Percentiles rank a stretch among this genome's conserved stretches.
These are phyloP conservation scores for Phytophthora citrophthora DNA, from an alignment of 352 stramenopile species.

Conservation along the genomic window DNA sequence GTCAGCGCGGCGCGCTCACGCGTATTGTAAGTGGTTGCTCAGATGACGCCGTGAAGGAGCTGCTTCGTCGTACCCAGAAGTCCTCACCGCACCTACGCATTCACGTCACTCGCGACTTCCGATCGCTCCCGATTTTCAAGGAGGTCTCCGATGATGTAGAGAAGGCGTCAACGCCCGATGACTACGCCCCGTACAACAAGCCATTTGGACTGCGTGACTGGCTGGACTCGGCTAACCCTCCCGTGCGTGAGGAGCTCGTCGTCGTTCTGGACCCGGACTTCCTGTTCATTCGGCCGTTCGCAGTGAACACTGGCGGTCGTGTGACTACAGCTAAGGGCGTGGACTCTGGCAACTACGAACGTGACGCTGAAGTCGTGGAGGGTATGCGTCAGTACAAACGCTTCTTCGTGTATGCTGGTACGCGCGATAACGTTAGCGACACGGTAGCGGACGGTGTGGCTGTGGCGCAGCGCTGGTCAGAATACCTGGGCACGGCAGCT, in stretches of 20 bases:
- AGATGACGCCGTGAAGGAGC: slow-evolving; percentile 42
- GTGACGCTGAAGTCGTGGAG: slow-evolving; percentile 67
- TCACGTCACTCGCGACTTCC: slow-evolving; percentile 65
- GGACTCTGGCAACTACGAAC: slow-evolving; percentile 66
- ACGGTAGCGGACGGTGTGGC: slow-evolving; percentile 50
- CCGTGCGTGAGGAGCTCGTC: slow-evolving; percentile 56
- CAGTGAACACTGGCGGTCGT: slow-evolving; percentile 62
- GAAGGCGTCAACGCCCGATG: slow-evolving; percentile 40
- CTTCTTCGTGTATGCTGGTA: slow-evolving; percentile 81
- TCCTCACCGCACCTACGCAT: slow-evolving; percentile 55
- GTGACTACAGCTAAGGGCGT: slow-evolving; percentile 59
- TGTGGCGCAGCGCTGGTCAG: slow-evolving; percentile 60
- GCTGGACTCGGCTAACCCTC: slow-evolving; percentile 68
- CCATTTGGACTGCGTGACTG: slow-evolving; percentile 79
- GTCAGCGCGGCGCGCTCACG: slow-evolving; percentile 67
- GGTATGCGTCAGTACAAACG: slow-evolving; percentile 82
- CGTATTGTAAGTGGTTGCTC: slow-evolving; percentile 75
- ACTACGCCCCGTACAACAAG: slow-evolving; percentile 71
- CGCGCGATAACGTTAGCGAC: slow-evolving; percentile 50
- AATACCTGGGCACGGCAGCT: slow-evolving; percentile 39
- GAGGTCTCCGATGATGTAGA: slow-evolving; percentile 25
- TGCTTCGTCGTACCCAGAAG: slow-evolving; percentile 42
- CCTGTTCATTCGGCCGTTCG: slow-evolving; percentile 70
- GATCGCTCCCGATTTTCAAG: slow-evolving; percentile 38
- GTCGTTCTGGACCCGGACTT: slow-evolving; percentile 80